These are phyloP conservation scores for Pythium pectinolyticum DNA, from an alignment of 352 stramenopile genomes.

Conservation along the genomic window DNA sequence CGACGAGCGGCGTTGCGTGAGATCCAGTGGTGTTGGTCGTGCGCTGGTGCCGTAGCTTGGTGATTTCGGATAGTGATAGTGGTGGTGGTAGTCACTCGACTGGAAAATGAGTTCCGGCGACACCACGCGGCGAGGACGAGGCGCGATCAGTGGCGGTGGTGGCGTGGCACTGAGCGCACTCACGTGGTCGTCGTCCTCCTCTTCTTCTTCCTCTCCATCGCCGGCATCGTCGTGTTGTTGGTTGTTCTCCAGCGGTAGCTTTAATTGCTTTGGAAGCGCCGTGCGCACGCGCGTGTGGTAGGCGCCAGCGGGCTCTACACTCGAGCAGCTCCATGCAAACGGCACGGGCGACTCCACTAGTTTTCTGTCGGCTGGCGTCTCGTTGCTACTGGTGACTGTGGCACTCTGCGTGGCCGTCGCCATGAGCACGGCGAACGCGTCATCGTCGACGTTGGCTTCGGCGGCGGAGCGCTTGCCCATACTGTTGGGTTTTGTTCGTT, in stretches of 20 bases:
- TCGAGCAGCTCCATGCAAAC: neutral
- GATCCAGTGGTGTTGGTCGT: neutral
- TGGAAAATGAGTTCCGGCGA: conserved; percentile 34
- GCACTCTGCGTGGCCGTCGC: neutral
- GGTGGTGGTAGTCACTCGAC: neutral
- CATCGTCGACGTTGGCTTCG: conserved; percentile 11
- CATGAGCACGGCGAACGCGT: neutral
- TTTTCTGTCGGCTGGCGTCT: neutral
- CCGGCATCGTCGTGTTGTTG: neutral
- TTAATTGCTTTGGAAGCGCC: conserved; percentile 4
- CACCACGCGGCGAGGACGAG: conserved; percentile 24
- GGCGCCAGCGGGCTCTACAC: conserved; percentile 8
- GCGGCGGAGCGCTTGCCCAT: conserved; percentile 15
- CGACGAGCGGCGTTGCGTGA: conserved; percentile 15
- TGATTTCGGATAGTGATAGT: no score
- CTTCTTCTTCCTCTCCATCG: neutral
- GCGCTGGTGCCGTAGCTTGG: no score
- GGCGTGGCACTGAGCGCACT: conserved; percentile 1
- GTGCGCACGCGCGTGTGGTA: conserved; percentile 10
- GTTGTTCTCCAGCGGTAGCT: neutral
- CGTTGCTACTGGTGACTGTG: neutral
- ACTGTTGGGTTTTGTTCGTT: neutral
- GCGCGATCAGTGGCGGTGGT: conserved; percentile 12
- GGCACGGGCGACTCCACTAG: conserved; percentile 12
- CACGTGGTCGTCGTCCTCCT: conserved; percentile 4